A percentile compares a stretch with the other conserved stretches of the same genome.
These are phyloP conservation scores for Pezizomycotina sp. DNA, from an alignment of 2,329 filamentous ascomycete genomes.

Conservation along the genomic window DNA sequence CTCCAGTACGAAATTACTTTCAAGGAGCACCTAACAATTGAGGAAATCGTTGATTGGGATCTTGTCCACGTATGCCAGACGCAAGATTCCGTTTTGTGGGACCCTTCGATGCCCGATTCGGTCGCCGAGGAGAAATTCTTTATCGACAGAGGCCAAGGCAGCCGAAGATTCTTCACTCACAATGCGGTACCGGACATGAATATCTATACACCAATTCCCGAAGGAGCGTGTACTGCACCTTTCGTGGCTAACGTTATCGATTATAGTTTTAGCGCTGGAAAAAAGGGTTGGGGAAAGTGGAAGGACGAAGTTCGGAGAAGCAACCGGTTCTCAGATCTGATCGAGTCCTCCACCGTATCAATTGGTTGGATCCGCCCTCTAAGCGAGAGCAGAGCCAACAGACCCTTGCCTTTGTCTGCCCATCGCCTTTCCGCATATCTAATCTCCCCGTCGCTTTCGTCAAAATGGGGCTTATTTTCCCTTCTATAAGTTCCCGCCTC, in stretches of 20 bases:
- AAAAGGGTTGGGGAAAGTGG: constrained; percentile 39
- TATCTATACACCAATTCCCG: constrained; percentile 48
- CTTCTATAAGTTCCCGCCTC: constrained; percentile 67
- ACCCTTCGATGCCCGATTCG: constrained; percentile 32
- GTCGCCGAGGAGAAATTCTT: constrained; percentile 41
- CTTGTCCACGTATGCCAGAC: constrained; percentile 33
- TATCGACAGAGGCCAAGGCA: constrained; percentile 44
- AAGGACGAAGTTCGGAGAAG: constrained; percentile 39
- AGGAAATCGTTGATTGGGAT: constrained; percentile 44
- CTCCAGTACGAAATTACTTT: constrained; percentile 23
- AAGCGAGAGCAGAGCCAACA: constrained; percentile 37
- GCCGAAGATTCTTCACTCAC: constrained; percentile 43
- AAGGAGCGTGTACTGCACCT: constrained; percentile 35
- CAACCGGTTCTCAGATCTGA: constrained; percentile 71
- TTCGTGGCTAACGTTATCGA: constrained; percentile 54
- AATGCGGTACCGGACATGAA: constrained; percentile 41
- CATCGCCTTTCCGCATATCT: constrained; percentile 63
- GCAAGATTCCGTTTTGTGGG: constrained; percentile 29
- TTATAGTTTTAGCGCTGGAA: constrained; percentile 64
- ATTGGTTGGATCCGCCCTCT: constrained; percentile 55
- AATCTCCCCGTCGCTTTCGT: constrained; percentile 38
- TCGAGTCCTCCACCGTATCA: constrained; percentile 58
- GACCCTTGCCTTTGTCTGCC: constrained; percentile 49
- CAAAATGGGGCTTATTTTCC: constrained; percentile 54
- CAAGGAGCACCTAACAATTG: constrained; percentile 10